A percentile compares a stretch with the other conserved stretches of the same genome.
These are phyloP conservation scores for Lactifluus subvellereus DNA, from an alignment of 768 basidiomycete genomes.

Conservation along the genomic window DNA sequence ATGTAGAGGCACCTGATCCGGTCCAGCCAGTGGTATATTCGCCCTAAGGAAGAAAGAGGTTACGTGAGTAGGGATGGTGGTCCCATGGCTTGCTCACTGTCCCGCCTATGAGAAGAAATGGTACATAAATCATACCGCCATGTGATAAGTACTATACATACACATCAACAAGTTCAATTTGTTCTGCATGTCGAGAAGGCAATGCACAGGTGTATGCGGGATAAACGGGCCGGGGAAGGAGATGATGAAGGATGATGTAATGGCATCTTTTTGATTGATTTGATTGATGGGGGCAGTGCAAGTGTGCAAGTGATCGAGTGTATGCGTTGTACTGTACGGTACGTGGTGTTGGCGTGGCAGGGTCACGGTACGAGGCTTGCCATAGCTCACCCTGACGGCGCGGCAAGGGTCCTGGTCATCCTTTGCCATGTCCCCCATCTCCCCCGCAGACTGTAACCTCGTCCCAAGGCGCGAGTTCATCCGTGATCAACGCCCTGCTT, in stretches of 20 bases:
- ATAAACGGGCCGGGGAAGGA: not conserved
- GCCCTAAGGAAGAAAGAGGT: conserved; percentile 38
- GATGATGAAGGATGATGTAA: not conserved
- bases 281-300: not conserved
- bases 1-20: conserved; percentile 84
- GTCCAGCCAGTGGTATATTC: conserved; percentile 97
- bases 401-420: conserved; percentile 22
- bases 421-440: conserved; percentile 19
- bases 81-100: conserved; percentile 32
- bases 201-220: not conserved
- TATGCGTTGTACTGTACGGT: conserved; percentile 1
- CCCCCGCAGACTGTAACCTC: conserved; percentile 46
- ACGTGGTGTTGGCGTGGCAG: conserved; percentile 20
- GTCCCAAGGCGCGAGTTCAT: conserved; percentile 70
- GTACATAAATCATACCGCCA: conserved; percentile 4
- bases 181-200: not conserved
- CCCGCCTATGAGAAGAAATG: conserved; percentile 38
- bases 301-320: not conserved
- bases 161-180: conserved; percentile 72
- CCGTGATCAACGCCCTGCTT: conserved; percentile 48
- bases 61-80: not conserved
- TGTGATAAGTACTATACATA: conserved; percentile 35
- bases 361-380: conserved; percentile 12
- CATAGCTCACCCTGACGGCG: conserved; percentile 12
- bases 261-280: no score